Evolutionary conservation across 768 basidiomycete species (phyloP), one percentile per base, ranked within the genome.

Genomic region (Pulveroboletus frians): DNA sequence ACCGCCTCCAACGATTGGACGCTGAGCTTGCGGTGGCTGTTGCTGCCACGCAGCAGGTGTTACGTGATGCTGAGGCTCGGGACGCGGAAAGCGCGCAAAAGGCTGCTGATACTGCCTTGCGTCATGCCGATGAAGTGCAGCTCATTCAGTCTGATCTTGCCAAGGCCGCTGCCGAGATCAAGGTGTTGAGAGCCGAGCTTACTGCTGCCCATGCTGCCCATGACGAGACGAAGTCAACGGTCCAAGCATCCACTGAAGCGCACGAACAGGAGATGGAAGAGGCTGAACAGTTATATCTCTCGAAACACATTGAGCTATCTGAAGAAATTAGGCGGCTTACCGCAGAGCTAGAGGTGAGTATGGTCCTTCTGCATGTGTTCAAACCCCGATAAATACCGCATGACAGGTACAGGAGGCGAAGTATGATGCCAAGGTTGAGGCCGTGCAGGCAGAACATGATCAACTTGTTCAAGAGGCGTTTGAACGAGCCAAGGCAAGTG

Each of bases 401-500:
- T 26, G 23, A 34, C 57, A 91, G 90, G 71, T 72, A 42, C 81
- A 89, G 72, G 85, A 88, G 62, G 69, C 77, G 18, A 73, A 81
- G 43, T 90, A 90, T 62, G 71, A 76, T 60, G 72, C 74, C 8
- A 85, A 83, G 65, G 77, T 91, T 21, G 79, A 83, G 11, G 75
- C 60, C 14, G 79, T 88, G 35, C 82, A 83, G 57, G 76, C 71
- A 15, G 84, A 89, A 55, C 84, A 88, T 52, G 73, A 74, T 13
- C 68, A 70, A 43, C 72, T 81, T 37, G 69, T 90, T 15, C 71
- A 82, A 53, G 80, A 87, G 49, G 85, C 83, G 4, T 89, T 90
- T 63, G 78, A 85, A 51, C 81, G 78, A 39, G 88, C 88, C 15
- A 91, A 90, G 79, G 90, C 83, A 55, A 42, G 71, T 64, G 21